phyloP scores from a whole-genome alignment of 2,329 filamentous ascomycete species.

The Neurospora sp. region DNA sequence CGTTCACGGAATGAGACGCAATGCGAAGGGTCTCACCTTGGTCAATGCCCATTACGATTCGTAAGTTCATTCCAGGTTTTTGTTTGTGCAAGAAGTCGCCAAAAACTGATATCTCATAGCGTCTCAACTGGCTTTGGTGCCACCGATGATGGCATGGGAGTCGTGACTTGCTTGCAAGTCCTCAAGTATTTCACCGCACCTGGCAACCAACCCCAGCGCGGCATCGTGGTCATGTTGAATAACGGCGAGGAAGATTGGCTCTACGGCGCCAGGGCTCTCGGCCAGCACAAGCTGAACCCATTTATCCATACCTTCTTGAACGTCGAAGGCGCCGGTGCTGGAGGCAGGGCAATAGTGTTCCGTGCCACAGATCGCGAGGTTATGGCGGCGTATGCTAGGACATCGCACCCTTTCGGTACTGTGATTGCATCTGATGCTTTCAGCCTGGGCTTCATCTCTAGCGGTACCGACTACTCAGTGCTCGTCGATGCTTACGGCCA shows the following conservation, averaged over 20 bases:
- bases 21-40: slow-evolving; percentile 65
- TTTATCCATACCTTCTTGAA: slow-evolving; percentile 87
- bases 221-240: slow-evolving; percentile 80
- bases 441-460: slow-evolving; percentile 65
- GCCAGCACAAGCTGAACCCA: slow-evolving; percentile 68
- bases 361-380: slow-evolving; percentile 81
- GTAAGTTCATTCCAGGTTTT: slow-evolving; percentile 24
- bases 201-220: slow-evolving; percentile 64
- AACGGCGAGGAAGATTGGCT: slow-evolving; percentile 93
- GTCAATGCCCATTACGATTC: slow-evolving; percentile 92
- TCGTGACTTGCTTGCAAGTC: slow-evolving; percentile 77
- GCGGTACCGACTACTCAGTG: slow-evolving; percentile 82
- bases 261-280: slow-evolving; percentile 77
- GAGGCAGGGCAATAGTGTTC: slow-evolving; percentile 80
- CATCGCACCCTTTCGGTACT: slow-evolving; percentile 70
- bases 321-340: slow-evolving; percentile 87
- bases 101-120: slow-evolving; percentile 7
- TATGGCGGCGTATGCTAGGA: slow-evolving; percentile 64
- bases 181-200: slow-evolving; percentile 74
- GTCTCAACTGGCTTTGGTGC: slow-evolving; percentile 89
- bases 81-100: slow-evolving; percentile 10
- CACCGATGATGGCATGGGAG: slow-evolving; percentile 87
- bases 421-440: slow-evolving; percentile 81
- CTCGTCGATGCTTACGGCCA: slow-evolving; percentile 71
- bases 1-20: slow-evolving; percentile 31